Evolutionary conservation across 768 basidiomycete genomes (phyloP), one percentile per base, ranked within the genome.

Genomic region (Suillus alpinus): DNA sequence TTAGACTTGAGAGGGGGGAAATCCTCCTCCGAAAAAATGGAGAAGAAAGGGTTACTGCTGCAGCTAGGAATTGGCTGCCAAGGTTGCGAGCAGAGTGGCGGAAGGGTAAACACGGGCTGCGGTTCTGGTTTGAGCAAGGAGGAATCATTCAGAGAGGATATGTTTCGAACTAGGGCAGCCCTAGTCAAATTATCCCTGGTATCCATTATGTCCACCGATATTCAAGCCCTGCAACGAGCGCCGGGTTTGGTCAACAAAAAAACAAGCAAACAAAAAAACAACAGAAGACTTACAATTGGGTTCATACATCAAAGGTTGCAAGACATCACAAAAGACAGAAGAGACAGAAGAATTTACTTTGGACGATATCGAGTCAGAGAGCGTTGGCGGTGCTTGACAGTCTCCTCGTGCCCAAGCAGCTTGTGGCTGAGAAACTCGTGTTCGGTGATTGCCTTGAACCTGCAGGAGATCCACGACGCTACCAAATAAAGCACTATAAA

Each of bases 351-450:
- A 60, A 60, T 56, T 57, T 59, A 50, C 43, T 26, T 5, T 39
- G 10, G 10, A 55, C 31, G 31, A 50, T 31, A 31, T 37, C 14
- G 46, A 47, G 36, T 37, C 36, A 59, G 61, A 51, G 60, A 59
- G 51, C 47, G 64, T 52, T 55, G n/a, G 43, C 46, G 10, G 57
- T 55, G 60, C 57, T 47, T 46, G 31, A 60, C 63, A 62, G 59
- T 6, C 65, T 62, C 72, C 72, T 75, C 72, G 72, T 73, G 73
- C 68, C 51, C 56, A 56, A 53, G 34, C 31, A 29, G 37, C 43
- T 58, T 53, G 71, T 73, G 72, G 72, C 72, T 73, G 72, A 71
- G 73, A 72, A 73, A 75, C 73, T 71, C 71, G 63, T 43, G 40
- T 71, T 70, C 61, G 72, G 65, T 62, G 65, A 70, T 72, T 65